Evolutionary conservation across 1,284 basidiomycete genomes (phyloP), one percentile per base, ranked within the genome.

Genomic region (Trametes polyzona): DNA sequence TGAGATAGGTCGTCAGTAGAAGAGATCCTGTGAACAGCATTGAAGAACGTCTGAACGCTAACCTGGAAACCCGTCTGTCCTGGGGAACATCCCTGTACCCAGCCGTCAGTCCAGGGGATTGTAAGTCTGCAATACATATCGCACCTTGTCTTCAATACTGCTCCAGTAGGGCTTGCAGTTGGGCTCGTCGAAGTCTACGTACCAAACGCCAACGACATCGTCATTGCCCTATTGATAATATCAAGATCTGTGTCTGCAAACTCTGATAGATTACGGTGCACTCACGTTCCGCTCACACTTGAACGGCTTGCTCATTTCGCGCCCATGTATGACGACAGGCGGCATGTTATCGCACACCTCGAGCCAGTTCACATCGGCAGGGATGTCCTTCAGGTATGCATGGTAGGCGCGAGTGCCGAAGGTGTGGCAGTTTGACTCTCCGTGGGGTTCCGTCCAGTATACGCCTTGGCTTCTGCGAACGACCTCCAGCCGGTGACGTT

Each of bases 121-220:
- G n/a, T n/a, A n/a, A n/a, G n/a, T n/a, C n/a, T n/a, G n/a, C n/a
- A n/a, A n/a, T n/a, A n/a, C n/a, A n/a, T n/a, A n/a, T 1, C 60
- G 24, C 17, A 65, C 65, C 55, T 58, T 41, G 19, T 67, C 52
- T 1, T 29, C n/a, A 6, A 63, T 17, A 1, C 6, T 12, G 11
- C 52, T 57, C 66, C 66, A 68, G 40, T 64, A 57, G 4, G 59
- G 52, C 29, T 29, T 43, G 40, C 69, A 71, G 27, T 55, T 59
- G 3, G 62, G 52, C n/a, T 64, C 66, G 24, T 61, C 65, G 33
- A 64, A 64, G 24, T 64, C 56, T 8, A 70, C 48, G 14, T 47
- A 53, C 66, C 67, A 69, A 27, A 55, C 58, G 4, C 62, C 66
- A 11, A 57, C 52, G 8, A 66, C 54, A 3, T 61, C 59, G 39